Percentiles rank a stretch among this genome's conserved stretches.
phyloP scores from a whole-genome alignment of 148 eudicot genomes.

The Talinum fruticosum region DNA sequence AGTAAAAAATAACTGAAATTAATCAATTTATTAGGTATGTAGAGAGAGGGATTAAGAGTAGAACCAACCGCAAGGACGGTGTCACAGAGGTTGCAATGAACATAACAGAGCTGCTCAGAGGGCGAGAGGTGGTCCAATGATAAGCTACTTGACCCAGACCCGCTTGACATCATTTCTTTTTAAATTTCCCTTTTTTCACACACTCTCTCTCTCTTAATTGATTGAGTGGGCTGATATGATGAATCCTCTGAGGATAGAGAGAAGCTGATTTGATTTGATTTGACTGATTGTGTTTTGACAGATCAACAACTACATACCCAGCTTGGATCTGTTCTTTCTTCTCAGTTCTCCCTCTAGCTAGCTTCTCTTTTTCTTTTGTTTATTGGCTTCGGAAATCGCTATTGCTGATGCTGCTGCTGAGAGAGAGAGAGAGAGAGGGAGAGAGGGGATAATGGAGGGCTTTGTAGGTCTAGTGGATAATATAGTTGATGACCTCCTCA shows the following conservation, averaged over 20 bases:
- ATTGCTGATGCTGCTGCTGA: not conserved
- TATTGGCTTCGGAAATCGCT: too few relatives aligned
- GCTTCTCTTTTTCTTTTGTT: too few relatives aligned
- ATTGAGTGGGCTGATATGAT: conserved; percentile 10
- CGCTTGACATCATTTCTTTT: conserved; percentile 56
- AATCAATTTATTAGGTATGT: not conserved
- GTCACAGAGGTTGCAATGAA: conserved; percentile 74
- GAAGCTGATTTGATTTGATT: conserved; percentile 29
- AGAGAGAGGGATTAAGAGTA: not conserved
- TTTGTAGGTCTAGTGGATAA: conserved; percentile 15
- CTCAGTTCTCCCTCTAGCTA: not conserved
- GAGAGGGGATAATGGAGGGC: conserved; percentile 15
- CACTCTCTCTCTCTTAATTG: not conserved
- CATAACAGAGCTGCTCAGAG: conserved; percentile 84
- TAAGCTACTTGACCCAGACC: conserved; percentile 30
- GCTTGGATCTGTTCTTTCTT: not conserved
- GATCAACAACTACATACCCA: conserved; percentile 14
- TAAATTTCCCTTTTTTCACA: not conserved
- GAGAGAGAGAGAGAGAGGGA: conserved; percentile 13
- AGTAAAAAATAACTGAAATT: not conserved
- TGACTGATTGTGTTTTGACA: conserved; percentile 47
- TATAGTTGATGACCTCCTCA: conserved; percentile 12
- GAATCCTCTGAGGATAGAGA: conserved; percentile 1
- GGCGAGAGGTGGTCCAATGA: conserved; percentile 67
- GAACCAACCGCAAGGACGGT: conserved; percentile 76